Percentiles rank a stretch among this genome's conserved stretches.
These are phyloP conservation scores for Solanum paucissectum DNA, from an alignment of 257 asterid genomes.

Conservation along the genomic window DNA sequence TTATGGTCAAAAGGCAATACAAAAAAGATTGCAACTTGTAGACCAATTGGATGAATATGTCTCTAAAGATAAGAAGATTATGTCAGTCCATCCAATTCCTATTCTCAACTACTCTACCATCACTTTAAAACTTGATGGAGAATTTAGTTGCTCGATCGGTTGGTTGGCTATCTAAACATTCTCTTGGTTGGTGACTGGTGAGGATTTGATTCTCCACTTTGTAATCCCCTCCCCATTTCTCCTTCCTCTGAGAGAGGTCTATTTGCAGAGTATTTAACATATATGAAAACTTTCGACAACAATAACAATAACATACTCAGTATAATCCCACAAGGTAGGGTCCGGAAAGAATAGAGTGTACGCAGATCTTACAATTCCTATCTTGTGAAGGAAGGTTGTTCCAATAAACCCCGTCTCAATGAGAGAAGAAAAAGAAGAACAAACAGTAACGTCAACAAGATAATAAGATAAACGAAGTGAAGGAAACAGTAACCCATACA, in stretches of 20 bases:
- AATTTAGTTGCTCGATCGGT: too few species aligned
- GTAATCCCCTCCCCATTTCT: too few species aligned
- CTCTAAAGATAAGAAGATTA: not conserved
- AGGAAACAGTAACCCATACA: not conserved
- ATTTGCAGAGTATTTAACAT: not conserved
- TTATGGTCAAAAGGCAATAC: not conserved
- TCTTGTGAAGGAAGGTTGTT: not conserved
- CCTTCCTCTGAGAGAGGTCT: too few species aligned
- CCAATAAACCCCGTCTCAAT: too few species aligned
- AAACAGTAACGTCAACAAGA: not conserved
- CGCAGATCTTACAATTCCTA: too few species aligned
- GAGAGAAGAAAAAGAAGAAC: not conserved
- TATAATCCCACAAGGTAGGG: not conserved
- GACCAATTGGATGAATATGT: not conserved
- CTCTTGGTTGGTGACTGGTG: too few species aligned
- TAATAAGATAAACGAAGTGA: not conserved
- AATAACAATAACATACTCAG: not conserved
- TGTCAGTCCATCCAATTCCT: not conserved
- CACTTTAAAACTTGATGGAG: not conserved
- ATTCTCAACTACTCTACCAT: not conserved
- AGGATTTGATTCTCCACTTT: too few species aligned
- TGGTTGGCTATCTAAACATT: too few species aligned
- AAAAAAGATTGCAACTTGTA: not conserved
- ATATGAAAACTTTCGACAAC: not conserved
- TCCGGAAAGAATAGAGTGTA: too few species aligned